A percentile compares a stretch with the other conserved stretches of the same genome.
Conservation (phyloP, 768 basidiomycete species). For the Russula brevipes region DNA sequence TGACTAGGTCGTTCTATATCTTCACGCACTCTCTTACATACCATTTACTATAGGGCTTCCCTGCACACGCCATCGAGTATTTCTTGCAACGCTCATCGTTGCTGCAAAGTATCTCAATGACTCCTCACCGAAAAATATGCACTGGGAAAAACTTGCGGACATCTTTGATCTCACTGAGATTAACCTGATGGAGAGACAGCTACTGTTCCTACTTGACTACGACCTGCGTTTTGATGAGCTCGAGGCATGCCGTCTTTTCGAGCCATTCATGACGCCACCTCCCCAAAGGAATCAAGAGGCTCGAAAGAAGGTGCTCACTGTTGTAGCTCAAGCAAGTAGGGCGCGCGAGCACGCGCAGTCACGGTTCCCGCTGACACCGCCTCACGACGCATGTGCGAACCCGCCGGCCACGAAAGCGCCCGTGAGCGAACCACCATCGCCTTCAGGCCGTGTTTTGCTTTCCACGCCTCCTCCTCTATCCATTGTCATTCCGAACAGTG, state of each 20-base stretch:
- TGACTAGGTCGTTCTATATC: constrained; percentile 34
- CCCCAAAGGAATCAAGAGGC: constrained; percentile 34
- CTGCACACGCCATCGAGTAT: constrained; percentile 92
- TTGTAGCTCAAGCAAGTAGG: constrained; percentile 49
- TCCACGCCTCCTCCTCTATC: constrained; percentile 26
- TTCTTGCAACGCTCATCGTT: constrained; percentile 92
- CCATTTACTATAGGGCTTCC: constrained; percentile 51
- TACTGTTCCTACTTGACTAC: constrained; percentile 87
- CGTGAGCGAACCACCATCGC: neutral
- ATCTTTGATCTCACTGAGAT: constrained; percentile 76
- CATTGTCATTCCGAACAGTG: constrained; percentile 21
- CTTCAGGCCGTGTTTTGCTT: neutral
- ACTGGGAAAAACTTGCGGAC: constrained; percentile 79
- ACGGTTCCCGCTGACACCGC: constrained; percentile 39
- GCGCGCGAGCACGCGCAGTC: constrained; percentile 47
- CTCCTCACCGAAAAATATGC: constrained; percentile 90
- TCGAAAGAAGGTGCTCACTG: constrained; percentile 49
- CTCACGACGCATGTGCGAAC: constrained; percentile 32
- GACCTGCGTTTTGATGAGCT: constrained; percentile 85
- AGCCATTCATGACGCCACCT: constrained; percentile 50
- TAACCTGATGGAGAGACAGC: constrained; percentile 96
- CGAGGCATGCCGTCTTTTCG: constrained; percentile 64
- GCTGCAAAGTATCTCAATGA: constrained; percentile 97
- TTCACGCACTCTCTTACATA: neutral
- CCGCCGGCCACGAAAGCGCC: constrained; percentile 24